A percentile compares a stretch with the other conserved stretches of the same genome.
Conservation (phyloP, 2,329 filamentous ascomycete species). For the Diaporthe citriasiana region DNA sequence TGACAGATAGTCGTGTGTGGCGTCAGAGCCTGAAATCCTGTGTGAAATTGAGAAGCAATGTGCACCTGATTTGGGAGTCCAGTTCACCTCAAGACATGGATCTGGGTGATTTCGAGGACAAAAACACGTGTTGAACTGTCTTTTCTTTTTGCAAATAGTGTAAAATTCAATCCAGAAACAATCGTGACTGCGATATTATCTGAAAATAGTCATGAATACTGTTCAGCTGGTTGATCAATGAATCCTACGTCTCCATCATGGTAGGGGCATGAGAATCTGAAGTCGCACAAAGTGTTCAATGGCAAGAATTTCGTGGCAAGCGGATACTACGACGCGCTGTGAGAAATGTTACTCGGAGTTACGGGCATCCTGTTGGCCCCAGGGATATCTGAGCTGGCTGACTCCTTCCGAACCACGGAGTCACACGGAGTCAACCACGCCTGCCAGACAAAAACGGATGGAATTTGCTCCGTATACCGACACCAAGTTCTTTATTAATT, state of each 20-base stretch:
- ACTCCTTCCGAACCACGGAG: background rate
- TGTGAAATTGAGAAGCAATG: background rate
- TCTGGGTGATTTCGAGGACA: too few relatives aligned
- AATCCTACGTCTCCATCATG: background rate
- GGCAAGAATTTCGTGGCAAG: background rate
- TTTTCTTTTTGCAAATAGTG: background rate
- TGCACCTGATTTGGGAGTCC: background rate
- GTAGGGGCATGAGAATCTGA: background rate
- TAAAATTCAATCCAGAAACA: background rate
- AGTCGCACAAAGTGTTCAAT: background rate
- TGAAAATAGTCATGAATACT: background rate
- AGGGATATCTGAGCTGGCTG: background rate
- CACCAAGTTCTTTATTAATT: background rate
- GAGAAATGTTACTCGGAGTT: background rate
- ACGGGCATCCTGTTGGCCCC: too few relatives aligned
- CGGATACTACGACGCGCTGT: background rate
- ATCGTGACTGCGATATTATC: background rate
- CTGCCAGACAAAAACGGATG: background rate
- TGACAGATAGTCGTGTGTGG: background rate
- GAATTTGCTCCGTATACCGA: background rate
- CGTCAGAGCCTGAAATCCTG: background rate
- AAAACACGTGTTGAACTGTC: too few relatives aligned
- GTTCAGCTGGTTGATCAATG: background rate
- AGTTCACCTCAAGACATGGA: background rate
- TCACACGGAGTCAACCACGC: background rate